These are phyloP conservation scores for Corylus americana DNA, from an alignment of 306 rosid genomes.

Conservation along the genomic window DNA sequence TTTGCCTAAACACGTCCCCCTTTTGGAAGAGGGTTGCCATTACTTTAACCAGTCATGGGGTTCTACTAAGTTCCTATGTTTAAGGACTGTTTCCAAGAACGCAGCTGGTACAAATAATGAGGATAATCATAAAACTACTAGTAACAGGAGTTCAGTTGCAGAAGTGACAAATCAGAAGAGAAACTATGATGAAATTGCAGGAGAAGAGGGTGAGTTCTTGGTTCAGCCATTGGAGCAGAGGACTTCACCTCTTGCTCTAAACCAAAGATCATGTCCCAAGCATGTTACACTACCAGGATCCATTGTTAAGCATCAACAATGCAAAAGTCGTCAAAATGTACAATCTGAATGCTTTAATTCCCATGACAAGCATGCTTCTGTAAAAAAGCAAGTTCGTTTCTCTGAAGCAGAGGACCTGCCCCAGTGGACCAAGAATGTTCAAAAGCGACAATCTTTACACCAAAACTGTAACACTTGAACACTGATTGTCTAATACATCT, in stretches of 20 bases:
- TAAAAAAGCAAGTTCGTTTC: conserved; percentile 61
- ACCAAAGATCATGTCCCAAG: conserved; percentile 26
- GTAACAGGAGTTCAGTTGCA: conserved; percentile 28
- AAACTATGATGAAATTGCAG: conserved; percentile 29
- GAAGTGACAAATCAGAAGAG: conserved; percentile 33
- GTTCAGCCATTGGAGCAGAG: conserved; percentile 36
- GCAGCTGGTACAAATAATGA: conserved; percentile 30
- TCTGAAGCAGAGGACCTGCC: conserved; percentile 50
- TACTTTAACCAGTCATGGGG: conserved; percentile 30
- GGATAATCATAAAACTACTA: conserved; percentile 34
- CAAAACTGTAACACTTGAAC: conserved; percentile 31
- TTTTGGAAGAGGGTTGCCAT: conserved; percentile 22
- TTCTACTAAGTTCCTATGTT: conserved; percentile 28
- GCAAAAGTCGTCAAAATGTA: conserved; percentile 25
- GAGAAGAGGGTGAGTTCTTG: conserved; percentile 22
- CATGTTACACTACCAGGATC: conserved; percentile 26
- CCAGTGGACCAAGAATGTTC: conserved; percentile 39
- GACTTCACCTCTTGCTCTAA: conserved; percentile 40
- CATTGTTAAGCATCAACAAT: conserved; percentile 36
- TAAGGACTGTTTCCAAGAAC: conserved; percentile 19
- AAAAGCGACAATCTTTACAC: conserved; percentile 39
- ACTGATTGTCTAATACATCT: conserved; percentile 5
- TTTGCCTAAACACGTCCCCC: conserved; percentile 27
- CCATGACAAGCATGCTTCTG: conserved; percentile 36
- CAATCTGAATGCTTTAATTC: conserved; percentile 29